Percentiles rank a stretch among this genome's conserved stretches.
These are phyloP conservation scores for Cardamine resedifolia DNA, from an alignment of 345 rosid genomes.

Conservation along the genomic window DNA sequence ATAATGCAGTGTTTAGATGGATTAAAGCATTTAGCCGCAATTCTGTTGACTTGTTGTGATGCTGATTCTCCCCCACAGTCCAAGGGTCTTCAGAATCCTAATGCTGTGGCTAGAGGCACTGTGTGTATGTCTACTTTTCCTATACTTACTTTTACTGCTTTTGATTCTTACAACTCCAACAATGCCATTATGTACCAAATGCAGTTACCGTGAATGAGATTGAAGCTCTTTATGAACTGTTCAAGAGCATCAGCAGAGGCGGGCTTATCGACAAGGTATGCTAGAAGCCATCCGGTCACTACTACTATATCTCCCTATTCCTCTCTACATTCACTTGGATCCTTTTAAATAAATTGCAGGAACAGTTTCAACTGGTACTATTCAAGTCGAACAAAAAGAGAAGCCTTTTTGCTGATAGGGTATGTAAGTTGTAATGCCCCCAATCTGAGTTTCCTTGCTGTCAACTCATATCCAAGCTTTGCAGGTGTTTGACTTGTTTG, in stretches of 20 bases:
- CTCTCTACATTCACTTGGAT: not conserved
- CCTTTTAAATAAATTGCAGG: slow-evolving; percentile 36
- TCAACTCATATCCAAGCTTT: slow-evolving; percentile 8
- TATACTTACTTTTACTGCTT: not conserved
- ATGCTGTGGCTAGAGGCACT: slow-evolving; percentile 68
- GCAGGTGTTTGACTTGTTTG: slow-evolving; percentile 89
- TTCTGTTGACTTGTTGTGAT: slow-evolving; percentile 58
- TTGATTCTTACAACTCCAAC: not conserved
- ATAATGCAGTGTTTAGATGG: slow-evolving; percentile 73
- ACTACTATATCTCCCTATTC: not conserved
- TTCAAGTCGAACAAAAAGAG: slow-evolving; percentile 55
- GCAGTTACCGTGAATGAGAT: slow-evolving; percentile 90
- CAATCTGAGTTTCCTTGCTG: slow-evolving; percentile 9
- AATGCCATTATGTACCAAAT: slow-evolving; percentile 6
- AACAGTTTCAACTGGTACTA: slow-evolving; percentile 60
- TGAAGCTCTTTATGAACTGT: slow-evolving; percentile 84
- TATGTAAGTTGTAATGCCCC: slow-evolving; percentile 11
- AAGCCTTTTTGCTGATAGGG: slow-evolving; percentile 66
- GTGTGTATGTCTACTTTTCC: slow-evolving; percentile 53
- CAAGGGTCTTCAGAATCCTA: slow-evolving; percentile 58
- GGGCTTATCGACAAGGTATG: slow-evolving; percentile 80
- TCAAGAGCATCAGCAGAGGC: slow-evolving; percentile 77
- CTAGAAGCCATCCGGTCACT: not conserved
- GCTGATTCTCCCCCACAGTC: slow-evolving; percentile 48
- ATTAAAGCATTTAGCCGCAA: slow-evolving; percentile 47